These are phyloP conservation scores for Lithospermum erythrorhizon DNA, from an alignment of 257 asterid species.

Conservation along the genomic window DNA sequence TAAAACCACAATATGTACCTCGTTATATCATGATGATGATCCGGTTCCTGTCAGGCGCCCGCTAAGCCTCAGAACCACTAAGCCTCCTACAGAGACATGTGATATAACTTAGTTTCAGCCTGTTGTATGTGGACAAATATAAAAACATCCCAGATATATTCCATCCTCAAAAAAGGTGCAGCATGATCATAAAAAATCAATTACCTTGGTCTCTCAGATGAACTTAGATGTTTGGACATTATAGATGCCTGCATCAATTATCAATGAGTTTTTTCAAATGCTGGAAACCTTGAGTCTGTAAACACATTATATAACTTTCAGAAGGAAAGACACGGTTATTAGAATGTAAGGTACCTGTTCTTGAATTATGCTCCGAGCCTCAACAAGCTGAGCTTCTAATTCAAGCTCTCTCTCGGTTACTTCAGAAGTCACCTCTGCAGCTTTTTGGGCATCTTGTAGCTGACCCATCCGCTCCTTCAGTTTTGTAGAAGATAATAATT, in stretches of 20 bases:
- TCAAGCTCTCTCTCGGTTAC: conserved; percentile 97
- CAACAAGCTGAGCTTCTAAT: conserved; percentile 98
- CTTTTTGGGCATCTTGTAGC: conserved; percentile 87
- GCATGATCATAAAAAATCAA: neutral
- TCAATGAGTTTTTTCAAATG: neutral
- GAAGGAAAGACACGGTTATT: neutral
- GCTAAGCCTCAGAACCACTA: conserved; percentile 29
- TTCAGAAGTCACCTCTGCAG: conserved; percentile 71
- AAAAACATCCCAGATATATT: neutral
- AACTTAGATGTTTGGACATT: conserved; percentile 59
- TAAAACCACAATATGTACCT: conserved; percentile 24
- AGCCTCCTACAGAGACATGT: conserved; percentile 44
- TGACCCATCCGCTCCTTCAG: conserved; percentile 91
- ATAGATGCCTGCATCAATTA: conserved; percentile 59
- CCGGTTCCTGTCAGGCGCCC: conserved; percentile 26
- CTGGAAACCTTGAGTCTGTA: neutral
- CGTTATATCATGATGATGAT: conserved; percentile 27
- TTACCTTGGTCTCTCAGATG: conserved; percentile 64
- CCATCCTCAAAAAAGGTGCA: neutral
- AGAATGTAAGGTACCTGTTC: conserved; percentile 56
- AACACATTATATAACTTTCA: neutral
- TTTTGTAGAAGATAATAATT: conserved; percentile 1
- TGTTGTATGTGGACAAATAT: neutral
- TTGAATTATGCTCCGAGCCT: conserved; percentile 97
- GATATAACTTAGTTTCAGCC: neutral